Base-by-base conservation (phyloP, 352 stramenopile species). In the Pythium utonaiense region DNA sequence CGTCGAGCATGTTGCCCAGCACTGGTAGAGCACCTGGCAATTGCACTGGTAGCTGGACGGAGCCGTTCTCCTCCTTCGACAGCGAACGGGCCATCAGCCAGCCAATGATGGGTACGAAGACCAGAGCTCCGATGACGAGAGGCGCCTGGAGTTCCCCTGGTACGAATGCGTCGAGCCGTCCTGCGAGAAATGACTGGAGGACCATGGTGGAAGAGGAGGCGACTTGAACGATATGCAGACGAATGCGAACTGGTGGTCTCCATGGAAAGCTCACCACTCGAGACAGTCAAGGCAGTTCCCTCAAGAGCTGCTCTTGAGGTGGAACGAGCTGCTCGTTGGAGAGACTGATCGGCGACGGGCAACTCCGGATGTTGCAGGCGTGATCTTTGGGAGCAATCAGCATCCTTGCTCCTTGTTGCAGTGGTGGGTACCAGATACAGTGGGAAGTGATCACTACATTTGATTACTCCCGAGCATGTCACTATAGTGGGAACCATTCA, bases 1-100 rank as follows among this genome's bases (percentile, higher is more conserved):
- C 59, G 53, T 81, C 68, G 16, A 86, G 57, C 33, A 75, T 87
- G 13, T 57, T 52, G 45, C 54, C 21, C 13, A 58, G 24, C 25
- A 48, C 1, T 8, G 45, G 45, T 7, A 52, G 24, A n/a, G 36
- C 36, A 1, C 36, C 36, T 8, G 36, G 36, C 36, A 44, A 14
- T 44, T 44, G 14, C 3, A 44, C 13, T 1, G 36, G 36, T 22
- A 44, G 36, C 36, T 44, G 36, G 6, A 44, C 36, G 16, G 6
- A 22, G 36, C 13, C 16, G 13, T 22, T 13, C 16, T 44, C 22
- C 16, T 21, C 36, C 6, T 3, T 22, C 16, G 36, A 44, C 17
- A 44, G 14, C 17, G 38, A 44, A 4, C 38, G 38, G 24, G 17
- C 24, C 17, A 44, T 13, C 16, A 44, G 38, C 38, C 38, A 44